Conservation (phyloP, 805 yeast genomes). For the Candida silvicultrix region DNA sequence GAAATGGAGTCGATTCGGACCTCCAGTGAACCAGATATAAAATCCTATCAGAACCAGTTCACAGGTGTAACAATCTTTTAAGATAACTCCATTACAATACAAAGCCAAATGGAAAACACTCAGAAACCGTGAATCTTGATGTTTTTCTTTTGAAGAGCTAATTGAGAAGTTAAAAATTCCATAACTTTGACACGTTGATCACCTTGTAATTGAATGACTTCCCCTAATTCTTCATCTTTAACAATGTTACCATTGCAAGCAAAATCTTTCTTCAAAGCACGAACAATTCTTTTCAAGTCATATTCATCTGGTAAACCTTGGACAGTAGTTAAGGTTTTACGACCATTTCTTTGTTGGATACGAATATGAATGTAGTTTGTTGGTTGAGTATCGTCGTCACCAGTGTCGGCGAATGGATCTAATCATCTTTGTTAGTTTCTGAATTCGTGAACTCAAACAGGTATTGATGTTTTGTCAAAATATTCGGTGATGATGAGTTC, state of each 20-base stretch:
- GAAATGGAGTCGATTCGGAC: neutral
- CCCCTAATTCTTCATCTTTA: constrained; percentile 93
- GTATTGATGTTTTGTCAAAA: too few species aligned
- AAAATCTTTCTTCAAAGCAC: constrained; percentile 93
- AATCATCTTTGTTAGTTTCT: constrained; percentile 1
- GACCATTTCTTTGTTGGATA: constrained; percentile 99
- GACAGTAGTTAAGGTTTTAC: constrained; percentile 96
- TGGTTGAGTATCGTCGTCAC: constrained; percentile 97
- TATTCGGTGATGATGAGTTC: neutral
- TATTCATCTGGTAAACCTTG: constrained; percentile 96
- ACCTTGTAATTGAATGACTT: constrained; percentile 96
- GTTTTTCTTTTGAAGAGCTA: constrained; percentile 89
- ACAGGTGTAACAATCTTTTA: neutral
- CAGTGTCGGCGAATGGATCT: constrained; percentile 99
- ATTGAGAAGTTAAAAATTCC: constrained; percentile 83
- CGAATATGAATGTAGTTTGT: constrained; percentile 95
- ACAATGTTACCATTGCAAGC: constrained; percentile 99
- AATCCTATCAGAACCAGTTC: neutral
- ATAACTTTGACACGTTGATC: constrained; percentile 96
- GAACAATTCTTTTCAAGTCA: constrained; percentile 88
- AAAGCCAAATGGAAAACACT: neutral
- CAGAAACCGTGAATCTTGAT: constrained; percentile 98
- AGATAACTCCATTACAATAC: neutral
- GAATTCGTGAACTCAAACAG: too few species aligned
- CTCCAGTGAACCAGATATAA: neutral